These are phyloP conservation scores for Mycotypha africana DNA, from an alignment of 371 early-diverging fungal genomes.

Conservation along the genomic window DNA sequence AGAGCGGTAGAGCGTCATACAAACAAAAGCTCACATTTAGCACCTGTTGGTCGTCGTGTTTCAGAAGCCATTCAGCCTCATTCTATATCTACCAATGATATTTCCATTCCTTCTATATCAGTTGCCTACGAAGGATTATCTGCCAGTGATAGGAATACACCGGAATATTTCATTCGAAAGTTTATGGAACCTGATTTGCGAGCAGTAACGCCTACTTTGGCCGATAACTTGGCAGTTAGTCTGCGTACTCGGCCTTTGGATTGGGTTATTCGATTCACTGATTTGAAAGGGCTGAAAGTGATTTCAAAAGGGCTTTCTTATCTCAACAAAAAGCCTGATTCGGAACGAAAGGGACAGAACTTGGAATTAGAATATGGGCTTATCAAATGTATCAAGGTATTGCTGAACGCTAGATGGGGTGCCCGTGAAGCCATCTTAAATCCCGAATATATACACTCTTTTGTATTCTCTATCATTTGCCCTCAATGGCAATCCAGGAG, in stretches of 20 bases:
- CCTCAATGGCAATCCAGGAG: slow-evolving; percentile 66
- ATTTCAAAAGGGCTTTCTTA: slow-evolving; percentile 49
- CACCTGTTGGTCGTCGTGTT: slow-evolving; percentile 8
- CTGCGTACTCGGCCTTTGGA: slow-evolving; percentile 40
- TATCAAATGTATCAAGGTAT: slow-evolving; percentile 65
- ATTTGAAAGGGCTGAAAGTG: slow-evolving; percentile 59
- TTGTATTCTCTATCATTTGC: slow-evolving; percentile 68
- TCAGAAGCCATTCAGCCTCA: slow-evolving; percentile 8
- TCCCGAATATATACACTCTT: slow-evolving; percentile 55
- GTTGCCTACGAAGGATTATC: slow-evolving; percentile 16
- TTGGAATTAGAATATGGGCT: slow-evolving; percentile 67
- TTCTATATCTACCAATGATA: background rate
- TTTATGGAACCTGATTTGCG: slow-evolving; percentile 41
- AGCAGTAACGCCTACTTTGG: slow-evolving; percentile 34
- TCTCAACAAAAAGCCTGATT: slow-evolving; percentile 34
- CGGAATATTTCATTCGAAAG: slow-evolving; percentile 38
- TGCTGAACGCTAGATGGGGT: slow-evolving; percentile 69
- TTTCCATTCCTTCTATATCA: slow-evolving; percentile 1
- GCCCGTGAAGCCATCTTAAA: slow-evolving; percentile 63
- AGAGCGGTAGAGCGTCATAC: slow-evolving; percentile 35
- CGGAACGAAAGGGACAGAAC: slow-evolving; percentile 50
- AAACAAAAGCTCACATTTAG: slow-evolving; percentile 9
- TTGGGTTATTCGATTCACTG: slow-evolving; percentile 56
- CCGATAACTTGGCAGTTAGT: slow-evolving; percentile 37
- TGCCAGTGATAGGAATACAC: slow-evolving; percentile 25